phyloP scores from a whole-genome alignment of 768 basidiomycete genomes.

The Tubosaeta sp. region DNA sequence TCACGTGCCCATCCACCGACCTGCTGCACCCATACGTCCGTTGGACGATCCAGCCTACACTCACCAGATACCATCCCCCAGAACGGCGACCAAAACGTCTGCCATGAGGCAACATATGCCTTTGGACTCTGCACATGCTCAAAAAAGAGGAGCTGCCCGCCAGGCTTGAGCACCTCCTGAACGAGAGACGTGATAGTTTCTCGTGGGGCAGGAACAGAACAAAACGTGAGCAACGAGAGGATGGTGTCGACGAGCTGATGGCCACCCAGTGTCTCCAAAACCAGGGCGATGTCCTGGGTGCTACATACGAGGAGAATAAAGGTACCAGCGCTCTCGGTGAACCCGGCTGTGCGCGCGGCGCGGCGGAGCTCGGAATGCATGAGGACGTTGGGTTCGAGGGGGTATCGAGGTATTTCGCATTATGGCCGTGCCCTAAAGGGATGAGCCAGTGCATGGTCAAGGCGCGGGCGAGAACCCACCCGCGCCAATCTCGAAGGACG shows the following conservation, averaged over 20 bases:
- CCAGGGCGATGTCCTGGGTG: slow-evolving; percentile 52
- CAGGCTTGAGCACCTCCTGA: slow-evolving; percentile 53
- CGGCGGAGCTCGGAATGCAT: slow-evolving; percentile 59
- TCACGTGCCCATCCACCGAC: slow-evolving; percentile 47
- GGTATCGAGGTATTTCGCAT: slow-evolving; percentile 54
- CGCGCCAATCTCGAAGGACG: slow-evolving; percentile 66
- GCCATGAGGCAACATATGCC: slow-evolving; percentile 64
- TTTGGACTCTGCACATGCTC: slow-evolving; percentile 63
- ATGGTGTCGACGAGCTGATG: slow-evolving; percentile 52
- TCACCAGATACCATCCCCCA: slow-evolving; percentile 61
- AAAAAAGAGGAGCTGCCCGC: slow-evolving; percentile 61
- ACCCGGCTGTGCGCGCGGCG: slow-evolving; percentile 48
- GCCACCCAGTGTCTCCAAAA: slow-evolving; percentile 39
- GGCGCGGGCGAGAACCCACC: slow-evolving; percentile 34
- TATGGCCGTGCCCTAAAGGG: slow-evolving; percentile 59
- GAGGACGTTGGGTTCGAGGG: slow-evolving; percentile 62
- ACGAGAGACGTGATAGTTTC: slow-evolving; percentile 44
- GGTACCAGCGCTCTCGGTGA: slow-evolving; percentile 46
- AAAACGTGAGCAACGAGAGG: slow-evolving; percentile 61
- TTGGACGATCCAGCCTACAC: slow-evolving; percentile 58
- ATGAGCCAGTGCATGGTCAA: neutral
- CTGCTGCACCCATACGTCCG: slow-evolving; percentile 42
- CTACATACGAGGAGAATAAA: slow-evolving; percentile 59
- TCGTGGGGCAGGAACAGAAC: slow-evolving; percentile 57
- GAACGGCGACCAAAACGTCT: slow-evolving; percentile 66